These are phyloP conservation scores for Raphanus raphanistrum DNA, from an alignment of 345 rosid genomes.

Conservation along the genomic window DNA sequence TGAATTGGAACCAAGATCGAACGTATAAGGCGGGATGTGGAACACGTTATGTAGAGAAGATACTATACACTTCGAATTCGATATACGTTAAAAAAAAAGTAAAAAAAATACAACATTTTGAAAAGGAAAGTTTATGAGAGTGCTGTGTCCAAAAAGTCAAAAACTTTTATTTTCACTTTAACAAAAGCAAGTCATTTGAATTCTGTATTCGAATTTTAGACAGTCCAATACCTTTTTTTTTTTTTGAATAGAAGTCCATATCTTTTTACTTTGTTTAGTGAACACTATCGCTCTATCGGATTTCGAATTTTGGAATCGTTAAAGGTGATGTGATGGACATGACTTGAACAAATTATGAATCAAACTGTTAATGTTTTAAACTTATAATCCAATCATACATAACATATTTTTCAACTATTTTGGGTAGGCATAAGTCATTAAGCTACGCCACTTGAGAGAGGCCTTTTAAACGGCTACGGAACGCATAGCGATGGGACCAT, in stretches of 20 bases:
- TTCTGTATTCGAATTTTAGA: conserved; percentile 12
- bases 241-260: too few species aligned
- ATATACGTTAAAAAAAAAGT: not conserved
- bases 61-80: not conserved
- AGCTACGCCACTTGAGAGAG: conserved; percentile 4
- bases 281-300: not conserved
- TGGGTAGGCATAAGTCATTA: conserved; percentile 21
- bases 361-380: not conserved
- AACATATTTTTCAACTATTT: not conserved
- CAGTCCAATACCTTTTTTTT: not conserved
- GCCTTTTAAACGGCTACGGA: conserved; percentile 24
- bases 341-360: not conserved
- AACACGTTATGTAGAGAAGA: not conserved
- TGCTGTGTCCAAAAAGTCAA: conserved; percentile 26
- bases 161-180: not conserved
- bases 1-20: conserved; percentile 13
- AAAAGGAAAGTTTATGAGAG: not conserved
- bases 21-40: conserved; percentile 27
- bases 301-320: conserved; percentile 4
- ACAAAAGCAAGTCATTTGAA: conserved; percentile 17
- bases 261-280: conserved; percentile 4
- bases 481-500: conserved; percentile 19
- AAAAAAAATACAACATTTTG: not conserved
- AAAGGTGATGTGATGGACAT: not conserved
- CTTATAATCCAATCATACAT: not conserved